These are phyloP conservation scores for Tricholoma matsutake DNA, from an alignment of 768 basidiomycete genomes.

Conservation along the genomic window DNA sequence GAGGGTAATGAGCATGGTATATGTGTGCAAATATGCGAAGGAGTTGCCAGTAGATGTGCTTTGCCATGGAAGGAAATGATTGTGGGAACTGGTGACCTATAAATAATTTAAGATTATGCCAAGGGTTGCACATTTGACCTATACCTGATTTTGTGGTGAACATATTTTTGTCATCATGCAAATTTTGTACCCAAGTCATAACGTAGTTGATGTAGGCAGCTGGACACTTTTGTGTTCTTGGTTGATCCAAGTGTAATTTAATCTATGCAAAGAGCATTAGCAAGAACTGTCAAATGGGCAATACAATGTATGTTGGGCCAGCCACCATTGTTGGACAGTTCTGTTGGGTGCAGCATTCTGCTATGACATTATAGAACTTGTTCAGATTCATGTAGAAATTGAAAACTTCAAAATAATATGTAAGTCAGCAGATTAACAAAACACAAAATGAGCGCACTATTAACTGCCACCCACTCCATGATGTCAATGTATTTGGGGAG, in stretches of 20 bases:
- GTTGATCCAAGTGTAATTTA: conserved; percentile 98
- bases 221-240: conserved; percentile 89
- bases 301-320: conserved; percentile 67
- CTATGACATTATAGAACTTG: conserved; percentile 92
- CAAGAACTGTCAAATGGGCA: not conserved
- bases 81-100: conserved; percentile 87
- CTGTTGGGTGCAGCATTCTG: conserved; percentile 91
- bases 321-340: conserved; percentile 93
- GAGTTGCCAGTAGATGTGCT: conserved; percentile 95
- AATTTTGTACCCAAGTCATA: conserved; percentile 97
- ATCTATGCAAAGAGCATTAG: conserved; percentile 38
- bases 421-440: not conserved
- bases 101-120: not conserved
- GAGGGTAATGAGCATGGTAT: conserved; percentile 92
- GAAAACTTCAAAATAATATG: conserved; percentile 59
- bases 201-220: conserved; percentile 98
- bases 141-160: conserved; percentile 95
- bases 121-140: conserved; percentile 25
- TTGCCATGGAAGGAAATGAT: conserved; percentile 85
- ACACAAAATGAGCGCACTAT: conserved; percentile 49
- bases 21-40: conserved; percentile 97
- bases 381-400: conserved; percentile 98
- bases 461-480: conserved; percentile 90
- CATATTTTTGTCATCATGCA: conserved; percentile 87
- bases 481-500: conserved; percentile 97